These are phyloP conservation scores for Globisporangium cylindrosporum DNA, from an alignment of 352 stramenopile species.

Conservation along the genomic window DNA sequence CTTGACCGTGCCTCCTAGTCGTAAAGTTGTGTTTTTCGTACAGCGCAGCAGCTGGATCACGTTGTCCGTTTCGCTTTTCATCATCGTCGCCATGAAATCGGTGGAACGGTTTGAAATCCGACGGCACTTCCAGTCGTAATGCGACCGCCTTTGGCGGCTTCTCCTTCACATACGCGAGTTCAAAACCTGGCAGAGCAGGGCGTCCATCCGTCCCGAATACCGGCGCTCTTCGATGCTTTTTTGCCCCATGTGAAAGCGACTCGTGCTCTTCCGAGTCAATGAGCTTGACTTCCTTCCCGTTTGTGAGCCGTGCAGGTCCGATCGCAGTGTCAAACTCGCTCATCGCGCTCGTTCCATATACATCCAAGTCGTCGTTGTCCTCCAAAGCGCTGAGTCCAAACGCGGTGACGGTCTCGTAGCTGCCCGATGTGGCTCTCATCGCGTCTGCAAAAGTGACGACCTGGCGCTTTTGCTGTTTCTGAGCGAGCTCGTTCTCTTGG, in stretches of 20 bases:
- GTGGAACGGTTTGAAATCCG: slow-evolving; percentile 46
- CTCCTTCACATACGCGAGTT: slow-evolving; percentile 34
- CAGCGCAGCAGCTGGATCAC: slow-evolving; percentile 25
- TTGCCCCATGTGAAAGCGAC: slow-evolving; percentile 13
- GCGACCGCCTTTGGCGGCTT: slow-evolving; percentile 44
- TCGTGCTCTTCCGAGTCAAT: slow-evolving; percentile 35
- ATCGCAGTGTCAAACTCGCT: slow-evolving; percentile 67
- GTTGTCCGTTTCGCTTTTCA: background rate
- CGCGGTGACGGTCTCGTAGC: slow-evolving; percentile 33
- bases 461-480: slow-evolving; percentile 33
- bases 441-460: slow-evolving; percentile 77
- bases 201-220: slow-evolving; percentile 58
- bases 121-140: slow-evolving; percentile 47
- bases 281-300: slow-evolving; percentile 23
- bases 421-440: slow-evolving; percentile 39
- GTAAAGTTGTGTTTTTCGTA: slow-evolving; percentile 65
- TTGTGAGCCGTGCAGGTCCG: slow-evolving; percentile 23
- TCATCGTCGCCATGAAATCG: slow-evolving; percentile 38
- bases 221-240: background rate
- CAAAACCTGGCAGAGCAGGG: slow-evolving; percentile 54
- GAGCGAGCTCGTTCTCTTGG: slow-evolving; percentile 20
- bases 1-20: slow-evolving; percentile 29
- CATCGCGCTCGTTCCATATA: slow-evolving; percentile 70
- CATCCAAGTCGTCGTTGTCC: slow-evolving; percentile 82
- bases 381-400: slow-evolving; percentile 79